Percentiles rank a stretch among this genome's conserved stretches.
Evolutionary conservation across 2,329 filamentous ascomycete genomes (phyloP).

Genomic region (Fusarium scirpi): DNA sequence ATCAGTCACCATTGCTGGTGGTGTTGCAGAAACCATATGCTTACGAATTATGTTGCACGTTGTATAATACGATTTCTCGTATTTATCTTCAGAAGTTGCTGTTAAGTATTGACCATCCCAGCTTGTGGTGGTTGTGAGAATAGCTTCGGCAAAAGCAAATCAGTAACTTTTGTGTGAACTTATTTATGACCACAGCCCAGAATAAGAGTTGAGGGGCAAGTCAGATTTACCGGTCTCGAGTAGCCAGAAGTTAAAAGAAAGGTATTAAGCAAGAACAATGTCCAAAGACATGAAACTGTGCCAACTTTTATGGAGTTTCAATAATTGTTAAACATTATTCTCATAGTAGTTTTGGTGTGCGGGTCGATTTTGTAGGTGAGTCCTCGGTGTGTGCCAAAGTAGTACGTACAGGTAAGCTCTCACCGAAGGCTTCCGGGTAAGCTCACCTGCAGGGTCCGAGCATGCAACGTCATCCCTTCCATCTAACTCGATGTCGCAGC

Average conservation of each 20-base stretch:
- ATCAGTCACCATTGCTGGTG: neutral
- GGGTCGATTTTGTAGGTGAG: conserved; percentile 46
- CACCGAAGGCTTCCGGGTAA: conserved; percentile 30
- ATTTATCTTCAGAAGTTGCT: neutral
- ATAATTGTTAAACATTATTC: conserved; percentile 32
- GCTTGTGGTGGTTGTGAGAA: neutral
- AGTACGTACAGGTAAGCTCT: conserved; percentile 35
- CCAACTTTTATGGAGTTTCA: conserved; percentile 18
- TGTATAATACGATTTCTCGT: neutral
- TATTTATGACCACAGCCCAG: neutral
- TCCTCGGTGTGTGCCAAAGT: conserved; percentile 29
- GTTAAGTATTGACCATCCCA: too few relatives aligned
- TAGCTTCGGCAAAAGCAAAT: neutral
- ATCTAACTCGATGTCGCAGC: conserved; percentile 41
- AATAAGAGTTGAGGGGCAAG: neutral
- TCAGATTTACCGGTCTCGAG: neutral
- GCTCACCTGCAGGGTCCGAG: conserved; percentile 21
- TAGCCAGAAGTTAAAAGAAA: neutral
- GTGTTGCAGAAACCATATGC: neutral
- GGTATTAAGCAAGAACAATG: too few relatives aligned
- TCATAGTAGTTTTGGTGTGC: conserved; percentile 38
- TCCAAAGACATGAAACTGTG: neutral
- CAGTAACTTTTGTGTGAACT: neutral
- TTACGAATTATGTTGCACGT: conserved; percentile 1
- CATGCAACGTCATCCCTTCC: conserved; percentile 51